A percentile compares a stretch with the other conserved stretches of the same genome.
Evolutionary conservation across 805 yeast species (phyloP).

Genomic region (Candida montana): DNA sequence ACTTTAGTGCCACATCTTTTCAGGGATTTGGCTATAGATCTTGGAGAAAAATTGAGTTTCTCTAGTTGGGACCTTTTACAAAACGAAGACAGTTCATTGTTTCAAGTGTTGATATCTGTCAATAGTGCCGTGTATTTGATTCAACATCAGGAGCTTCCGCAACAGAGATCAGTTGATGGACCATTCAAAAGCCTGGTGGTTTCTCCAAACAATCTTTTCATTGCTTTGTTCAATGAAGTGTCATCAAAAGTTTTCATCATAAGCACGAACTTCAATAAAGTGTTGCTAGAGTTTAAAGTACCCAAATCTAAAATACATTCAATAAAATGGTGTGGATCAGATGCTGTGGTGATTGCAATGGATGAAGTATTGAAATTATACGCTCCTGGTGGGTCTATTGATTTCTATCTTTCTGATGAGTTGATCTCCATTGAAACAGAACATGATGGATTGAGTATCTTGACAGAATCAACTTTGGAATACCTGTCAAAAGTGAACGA

Average conservation of each 20-base stretch:
- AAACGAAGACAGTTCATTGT: constrained; percentile 8
- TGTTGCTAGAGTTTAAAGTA: constrained; percentile 22
- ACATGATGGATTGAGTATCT: constrained; percentile 63
- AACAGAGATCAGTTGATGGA: constrained; percentile 38
- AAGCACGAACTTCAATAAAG: constrained; percentile 31
- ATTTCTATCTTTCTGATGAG: constrained; percentile 44
- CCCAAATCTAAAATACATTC: constrained; percentile 39
- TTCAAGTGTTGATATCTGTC: constrained; percentile 13
- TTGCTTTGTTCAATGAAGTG: constrained; percentile 42
- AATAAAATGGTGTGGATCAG: constrained; percentile 77
- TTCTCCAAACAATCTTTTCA: constrained; percentile 52
- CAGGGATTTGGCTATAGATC: constrained; percentile 11
- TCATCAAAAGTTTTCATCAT: constrained; percentile 44
- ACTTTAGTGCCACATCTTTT: constrained; percentile 17
- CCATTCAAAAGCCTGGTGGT: constrained; percentile 38
- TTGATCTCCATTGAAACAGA: constrained; percentile 42
- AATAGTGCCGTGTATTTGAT: constrained; percentile 9
- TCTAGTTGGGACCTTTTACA: constrained; percentile 20
- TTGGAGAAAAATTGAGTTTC: constrained; percentile 9
- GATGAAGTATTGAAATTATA: constrained; percentile 61
- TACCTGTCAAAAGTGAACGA: constrained; percentile 59
- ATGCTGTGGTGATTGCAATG: constrained; percentile 61
- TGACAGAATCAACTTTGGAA: constrained; percentile 51
- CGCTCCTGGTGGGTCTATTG: constrained; percentile 60
- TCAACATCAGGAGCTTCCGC: constrained; percentile 6